phyloP scores from a whole-genome alignment of 208 protist species.

The Acanthamoeba royreba region DNA sequence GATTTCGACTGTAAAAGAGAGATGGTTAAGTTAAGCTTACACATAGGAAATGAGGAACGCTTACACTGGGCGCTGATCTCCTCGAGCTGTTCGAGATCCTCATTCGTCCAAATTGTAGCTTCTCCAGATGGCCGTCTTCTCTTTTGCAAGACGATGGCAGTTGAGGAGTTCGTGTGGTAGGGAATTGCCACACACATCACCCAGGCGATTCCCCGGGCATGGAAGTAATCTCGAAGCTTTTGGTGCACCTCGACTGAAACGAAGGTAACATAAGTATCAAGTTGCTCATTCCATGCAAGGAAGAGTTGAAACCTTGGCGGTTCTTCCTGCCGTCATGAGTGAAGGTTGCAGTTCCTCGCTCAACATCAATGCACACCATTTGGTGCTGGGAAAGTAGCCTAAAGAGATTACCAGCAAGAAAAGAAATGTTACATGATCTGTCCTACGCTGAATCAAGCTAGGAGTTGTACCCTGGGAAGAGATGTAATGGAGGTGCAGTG shows the following conservation, averaged over 20 bases:
- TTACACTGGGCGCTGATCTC: conserved; percentile 15
- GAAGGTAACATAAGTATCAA: too few relatives aligned
- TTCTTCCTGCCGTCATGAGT: too few relatives aligned
- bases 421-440: background rate
- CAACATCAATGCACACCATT: too few relatives aligned
- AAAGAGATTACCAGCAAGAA: background rate
- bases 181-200: background rate
- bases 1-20: background rate
- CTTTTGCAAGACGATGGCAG: background rate
- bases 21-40: too few relatives aligned
- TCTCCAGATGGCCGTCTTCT: background rate
- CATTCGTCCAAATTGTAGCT: background rate
- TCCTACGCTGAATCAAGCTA: too few relatives aligned
- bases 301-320: too few relatives aligned
- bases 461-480: background rate
- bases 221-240: background rate
- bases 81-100: background rate
- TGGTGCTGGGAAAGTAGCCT: too few relatives aligned
- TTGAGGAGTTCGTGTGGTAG: background rate
- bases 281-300: background rate
- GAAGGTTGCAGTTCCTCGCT: too few relatives aligned
- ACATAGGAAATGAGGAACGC: background rate
- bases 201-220: background rate
- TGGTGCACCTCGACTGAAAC: background rate
- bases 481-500: background rate